A percentile compares a stretch with the other conserved stretches of the same genome.
Evolutionary conservation across 164 flowering plant genomes (phyloP).

Genomic region (Litsea cubeba): DNA sequence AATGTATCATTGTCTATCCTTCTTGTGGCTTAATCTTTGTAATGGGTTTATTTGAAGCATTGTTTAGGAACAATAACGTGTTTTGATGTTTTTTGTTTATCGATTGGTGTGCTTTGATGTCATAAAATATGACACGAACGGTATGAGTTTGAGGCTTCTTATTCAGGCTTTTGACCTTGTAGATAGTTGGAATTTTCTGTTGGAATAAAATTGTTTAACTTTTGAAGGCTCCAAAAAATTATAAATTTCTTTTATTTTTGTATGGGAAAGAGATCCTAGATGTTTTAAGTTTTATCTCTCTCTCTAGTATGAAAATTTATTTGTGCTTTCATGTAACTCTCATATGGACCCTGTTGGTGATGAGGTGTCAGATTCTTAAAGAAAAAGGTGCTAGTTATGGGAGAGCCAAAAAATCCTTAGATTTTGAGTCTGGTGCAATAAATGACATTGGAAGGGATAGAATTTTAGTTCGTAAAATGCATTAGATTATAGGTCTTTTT

Average conservation of each 20-base stretch:
- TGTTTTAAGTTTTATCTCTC: background rate
- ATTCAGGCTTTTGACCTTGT: slow-evolving; percentile 13
- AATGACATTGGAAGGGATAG: background rate
- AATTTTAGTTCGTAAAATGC: background rate
- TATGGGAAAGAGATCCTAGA: background rate
- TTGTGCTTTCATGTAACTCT: background rate
- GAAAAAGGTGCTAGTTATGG: background rate
- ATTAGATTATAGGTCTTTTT: background rate
- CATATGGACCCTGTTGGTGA: background rate
- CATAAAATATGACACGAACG: slow-evolving; percentile 14
- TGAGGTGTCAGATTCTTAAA: background rate
- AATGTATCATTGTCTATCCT: slow-evolving; percentile 12
- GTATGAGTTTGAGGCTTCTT: slow-evolving; percentile 11
- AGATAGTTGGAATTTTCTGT: slow-evolving; percentile 15
- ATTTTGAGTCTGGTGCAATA: no score
- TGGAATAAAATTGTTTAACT: slow-evolving; percentile 6
- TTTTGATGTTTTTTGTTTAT: slow-evolving; percentile 1
- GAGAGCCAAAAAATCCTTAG: no score
- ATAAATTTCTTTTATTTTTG: background rate
- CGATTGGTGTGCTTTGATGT: background rate
- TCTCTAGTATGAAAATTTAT: no score
- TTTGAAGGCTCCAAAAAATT: background rate
- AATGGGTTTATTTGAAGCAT: slow-evolving; percentile 6
- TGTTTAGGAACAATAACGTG: slow-evolving; percentile 5
- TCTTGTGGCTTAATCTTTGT: slow-evolving; percentile 2